Percentiles rank a stretch among this genome's conserved stretches.
Conservation (phyloP, 768 basidiomycete genomes). For the Mycena alexandri region DNA sequence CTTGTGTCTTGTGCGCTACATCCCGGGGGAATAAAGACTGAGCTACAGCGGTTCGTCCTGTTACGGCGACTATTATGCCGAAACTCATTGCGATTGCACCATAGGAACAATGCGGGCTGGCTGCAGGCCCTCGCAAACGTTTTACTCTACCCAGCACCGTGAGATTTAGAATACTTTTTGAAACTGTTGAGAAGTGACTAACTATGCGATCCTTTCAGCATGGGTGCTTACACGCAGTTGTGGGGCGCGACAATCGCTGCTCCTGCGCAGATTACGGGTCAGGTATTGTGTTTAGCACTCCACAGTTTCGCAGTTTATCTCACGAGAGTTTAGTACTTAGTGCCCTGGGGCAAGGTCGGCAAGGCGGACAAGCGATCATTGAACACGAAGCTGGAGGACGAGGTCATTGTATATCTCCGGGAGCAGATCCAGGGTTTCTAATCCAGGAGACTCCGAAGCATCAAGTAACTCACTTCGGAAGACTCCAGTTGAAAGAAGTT, state of each 20-base stretch:
- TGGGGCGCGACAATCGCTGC: conserved; percentile 33
- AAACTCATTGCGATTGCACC: neutral
- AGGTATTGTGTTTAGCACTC: conserved; percentile 9
- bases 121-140: conserved; percentile 4
- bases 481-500: no score
- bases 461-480: no score
- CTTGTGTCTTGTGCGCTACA: conserved; percentile 45
- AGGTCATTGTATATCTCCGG: conserved; percentile 42
- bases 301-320: neutral
- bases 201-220: neutral
- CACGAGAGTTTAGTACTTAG: conserved; percentile 44
- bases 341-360: conserved; percentile 52
- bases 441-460: no score
- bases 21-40: conserved; percentile 43
- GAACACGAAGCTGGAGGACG: conserved; percentile 49
- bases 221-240: conserved; percentile 28
- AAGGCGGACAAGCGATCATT: conserved; percentile 39
- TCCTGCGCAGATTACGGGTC: conserved; percentile 27
- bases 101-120: conserved; percentile 10
- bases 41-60: conserved; percentile 34
- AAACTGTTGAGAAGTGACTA: neutral
- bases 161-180: neutral
- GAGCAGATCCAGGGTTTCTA: conserved; percentile 26
- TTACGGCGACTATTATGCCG: neutral
- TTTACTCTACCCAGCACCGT: conserved; percentile 17